Evolutionary conservation across 2,329 filamentous ascomycete genomes (phyloP).

Genomic region (Juglanconis juglandina): DNA sequence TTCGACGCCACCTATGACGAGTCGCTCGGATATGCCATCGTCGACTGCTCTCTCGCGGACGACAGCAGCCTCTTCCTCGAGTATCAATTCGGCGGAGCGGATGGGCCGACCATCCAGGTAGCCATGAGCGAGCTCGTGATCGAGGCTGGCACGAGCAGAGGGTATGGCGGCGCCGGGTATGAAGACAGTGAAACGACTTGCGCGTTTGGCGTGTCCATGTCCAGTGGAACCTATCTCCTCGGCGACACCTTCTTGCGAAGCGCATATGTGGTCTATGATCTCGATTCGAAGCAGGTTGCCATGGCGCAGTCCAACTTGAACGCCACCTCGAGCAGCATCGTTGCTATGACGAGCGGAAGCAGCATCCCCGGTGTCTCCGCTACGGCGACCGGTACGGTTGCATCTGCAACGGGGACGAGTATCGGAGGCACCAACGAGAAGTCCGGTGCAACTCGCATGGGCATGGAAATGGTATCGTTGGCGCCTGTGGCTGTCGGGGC

Average conservation of each 20-base stretch:
- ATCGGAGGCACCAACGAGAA: neutral
- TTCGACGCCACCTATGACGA: slow-evolving; percentile 29
- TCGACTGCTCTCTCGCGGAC: slow-evolving; percentile 39
- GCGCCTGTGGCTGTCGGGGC: neutral
- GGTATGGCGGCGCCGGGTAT: slow-evolving; percentile 24
- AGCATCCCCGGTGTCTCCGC: slow-evolving; percentile 6
- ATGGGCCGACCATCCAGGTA: slow-evolving; percentile 26
- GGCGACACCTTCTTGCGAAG: slow-evolving; percentile 47
- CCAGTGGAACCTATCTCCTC: slow-evolving; percentile 32
- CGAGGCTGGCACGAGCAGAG: slow-evolving; percentile 31
- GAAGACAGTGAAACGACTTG: neutral
- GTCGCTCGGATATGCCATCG: slow-evolving; percentile 35
- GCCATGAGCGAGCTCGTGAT: slow-evolving; percentile 38
- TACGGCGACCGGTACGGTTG: neutral
- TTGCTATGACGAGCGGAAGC: neutral
- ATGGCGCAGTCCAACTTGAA: slow-evolving; percentile 53
- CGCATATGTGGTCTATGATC: slow-evolving; percentile 54
- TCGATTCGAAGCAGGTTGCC: slow-evolving; percentile 47
- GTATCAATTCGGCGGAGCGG: slow-evolving; percentile 33
- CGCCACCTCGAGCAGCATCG: slow-evolving; percentile 38
- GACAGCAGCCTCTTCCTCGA: slow-evolving; percentile 32
- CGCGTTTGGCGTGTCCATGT: slow-evolving; percentile 10
- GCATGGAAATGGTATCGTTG: neutral
- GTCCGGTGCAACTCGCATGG: neutral
- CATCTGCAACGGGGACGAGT: neutral